Base-by-base conservation (phyloP, 2,329 filamentous ascomycete genomes). In the Cordyceps militaris region DNA sequence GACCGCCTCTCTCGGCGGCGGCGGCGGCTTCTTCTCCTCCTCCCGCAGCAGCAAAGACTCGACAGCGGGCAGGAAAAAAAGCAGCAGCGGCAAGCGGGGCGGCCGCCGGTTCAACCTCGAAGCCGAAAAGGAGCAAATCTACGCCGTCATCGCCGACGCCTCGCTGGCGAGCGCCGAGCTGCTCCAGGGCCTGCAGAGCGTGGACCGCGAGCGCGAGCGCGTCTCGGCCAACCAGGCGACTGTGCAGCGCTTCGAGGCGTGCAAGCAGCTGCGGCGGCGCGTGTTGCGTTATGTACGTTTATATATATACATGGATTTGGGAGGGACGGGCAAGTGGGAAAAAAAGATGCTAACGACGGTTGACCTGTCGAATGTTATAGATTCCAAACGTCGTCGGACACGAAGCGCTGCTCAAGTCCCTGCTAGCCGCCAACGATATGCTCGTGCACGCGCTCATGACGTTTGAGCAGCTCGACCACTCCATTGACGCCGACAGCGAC, bases 391-490 rank as follows among this genome's bases (percentile, higher is more conserved):
- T 91, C 52, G 88, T 97, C 13, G 90, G 96, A 69, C 87, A 85
- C 9, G 93, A 97, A 67, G 86, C 97, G 66, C 97, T 89, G 79
- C 85, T 99, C 9, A 94, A 93, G 43, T 87, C 90, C 60, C 79
- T 99, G 4, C 85, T 99, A 19, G 90, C 94, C 66, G 92, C 93
- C 62, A 97, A 99, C 66, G 94, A 99, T 66, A 89, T 96, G 71
- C 85, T 99, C n/a, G 89, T 97, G 42, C 87, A 87, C 61, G 91
- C 92, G 1, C 79, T 99, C 58, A 96, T 96, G 83, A 89, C 91
- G 0, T 99, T 91, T 67, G 93, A 97, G 72, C 89, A 97, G 65
- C 83, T 97, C 62, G 93, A 99, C 69, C 85, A 87, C 60, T 91
- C 89, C 49, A 88, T 93, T 62, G 88, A 91, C 63, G 84, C 85